Conservation (phyloP, 192 early-diverging fungal genomes). For the Backusella tuberculispora region DNA sequence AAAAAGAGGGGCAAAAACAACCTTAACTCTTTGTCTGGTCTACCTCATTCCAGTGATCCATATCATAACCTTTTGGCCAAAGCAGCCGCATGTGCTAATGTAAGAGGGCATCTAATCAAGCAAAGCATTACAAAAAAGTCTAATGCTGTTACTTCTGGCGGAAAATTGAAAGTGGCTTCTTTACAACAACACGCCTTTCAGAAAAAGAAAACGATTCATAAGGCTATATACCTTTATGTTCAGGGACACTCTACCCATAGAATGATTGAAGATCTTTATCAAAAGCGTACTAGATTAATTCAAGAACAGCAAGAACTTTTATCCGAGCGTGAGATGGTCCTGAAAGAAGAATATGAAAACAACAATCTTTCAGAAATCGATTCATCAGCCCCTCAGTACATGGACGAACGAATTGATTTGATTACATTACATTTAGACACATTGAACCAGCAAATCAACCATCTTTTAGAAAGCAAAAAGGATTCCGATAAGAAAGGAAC, state of each 20-base stretch:
- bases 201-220: slow-evolving; percentile 16
- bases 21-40: too few relatives aligned
- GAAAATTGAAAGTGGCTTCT: slow-evolving; percentile 15
- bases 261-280: background rate
- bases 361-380: background rate
- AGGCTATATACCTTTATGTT: background rate
- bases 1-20: background rate
- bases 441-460: slow-evolving; percentile 4
- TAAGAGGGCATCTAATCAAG: slow-evolving; percentile 20
- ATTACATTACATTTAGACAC: slow-evolving; percentile 25
- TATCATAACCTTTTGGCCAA: slow-evolving; percentile 18
- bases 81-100: slow-evolving; percentile 24
- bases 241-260: background rate
- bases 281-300: slow-evolving; percentile 23
- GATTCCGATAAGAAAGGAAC: background rate
- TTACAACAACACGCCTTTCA: slow-evolving; percentile 28
- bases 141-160: background rate
- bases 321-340: slow-evolving; percentile 20
- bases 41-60: slow-evolving; percentile 2
- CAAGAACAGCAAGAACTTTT: slow-evolving; percentile 32
- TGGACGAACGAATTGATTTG: slow-evolving; percentile 40
- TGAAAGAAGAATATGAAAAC: slow-evolving; percentile 11
- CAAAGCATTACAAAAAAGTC: slow-evolving; percentile 10
- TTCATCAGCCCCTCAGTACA: slow-evolving; percentile 26
- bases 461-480: background rate